Evolutionary conservation across 1,284 basidiomycete species (phyloP), one percentile per base, ranked within the genome.

Genomic region (Cystobasidium sp.): DNA sequence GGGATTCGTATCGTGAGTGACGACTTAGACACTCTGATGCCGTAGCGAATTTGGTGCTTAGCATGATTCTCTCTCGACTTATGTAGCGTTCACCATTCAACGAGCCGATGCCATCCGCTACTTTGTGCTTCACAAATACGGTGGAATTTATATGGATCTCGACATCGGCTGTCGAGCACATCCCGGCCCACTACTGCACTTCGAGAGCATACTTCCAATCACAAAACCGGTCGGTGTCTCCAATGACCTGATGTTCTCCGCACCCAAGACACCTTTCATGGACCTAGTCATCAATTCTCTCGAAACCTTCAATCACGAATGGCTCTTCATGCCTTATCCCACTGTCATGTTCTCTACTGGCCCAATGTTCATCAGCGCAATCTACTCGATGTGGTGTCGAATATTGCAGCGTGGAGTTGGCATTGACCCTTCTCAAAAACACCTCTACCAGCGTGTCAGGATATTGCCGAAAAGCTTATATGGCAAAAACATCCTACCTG

Each of bases 261-360:
- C 91, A 81, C 90, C 90, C 80, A 85, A 85, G 0, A 94, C 96
- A 78, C 91, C 93, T 0, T 94, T 99, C 85, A 88, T 98, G 85
- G 89, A 90, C 47, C 92, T 94, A 83, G 91, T 94, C 64, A 96
- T 98, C 78, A 90, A 96, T 84, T 93, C 79, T 67, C 88, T 98
- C 76, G 87, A 89, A 80, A 90, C 89, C n/a, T 99, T 96, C 82
- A 91, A 98, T 84, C 93, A 96, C 43, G 37, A 70, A 37, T 74
- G 72, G 72, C 47, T 74, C 9, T 73, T 52, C 47, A 74, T 68
- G 43, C 95, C 97, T 84, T 99, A 99, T 80, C 96, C 97, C 43
- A 99, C 96, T 46, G 96, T 99, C 84, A 99, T 99, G 96, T 99
- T 99, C 85, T 94, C 93, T 63, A 99, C 97, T 0, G 96, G 96